A percentile compares a stretch with the other conserved stretches of the same genome.
Conservation (phyloP, 139 green algal genomes). For the Zygnema cylindricum region DNA sequence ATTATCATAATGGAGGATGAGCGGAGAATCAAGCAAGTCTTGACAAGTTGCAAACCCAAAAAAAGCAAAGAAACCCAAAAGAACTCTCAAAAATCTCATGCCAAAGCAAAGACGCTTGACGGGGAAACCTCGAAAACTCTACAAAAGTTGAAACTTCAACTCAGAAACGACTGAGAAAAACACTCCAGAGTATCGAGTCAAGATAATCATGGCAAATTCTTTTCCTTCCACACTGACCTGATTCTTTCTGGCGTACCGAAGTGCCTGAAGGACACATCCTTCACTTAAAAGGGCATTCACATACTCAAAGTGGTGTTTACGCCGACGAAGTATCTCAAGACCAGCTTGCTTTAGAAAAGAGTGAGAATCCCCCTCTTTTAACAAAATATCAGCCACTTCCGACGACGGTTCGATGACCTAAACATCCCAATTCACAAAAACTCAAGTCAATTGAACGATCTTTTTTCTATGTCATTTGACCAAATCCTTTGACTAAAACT, state of each 20-base stretch:
- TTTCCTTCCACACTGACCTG: too few relatives aligned
- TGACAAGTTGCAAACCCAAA: too few relatives aligned
- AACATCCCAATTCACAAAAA: not conserved
- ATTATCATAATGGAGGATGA: too few relatives aligned
- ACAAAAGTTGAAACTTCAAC: too few relatives aligned
- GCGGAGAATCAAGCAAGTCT: too few relatives aligned
- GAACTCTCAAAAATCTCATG: too few relatives aligned
- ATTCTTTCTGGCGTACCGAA: constrained; percentile 28
- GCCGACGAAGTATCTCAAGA: constrained; percentile 8
- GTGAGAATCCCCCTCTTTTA: not conserved
- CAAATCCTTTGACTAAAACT: not conserved
- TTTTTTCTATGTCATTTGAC: not conserved
- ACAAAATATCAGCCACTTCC: constrained; percentile 15
- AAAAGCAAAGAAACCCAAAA: too few relatives aligned
- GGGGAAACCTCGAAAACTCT: too few relatives aligned
- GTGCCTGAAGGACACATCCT: not conserved
- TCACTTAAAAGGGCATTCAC: not conserved
- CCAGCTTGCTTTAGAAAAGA: not conserved
- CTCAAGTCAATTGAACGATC: not conserved
- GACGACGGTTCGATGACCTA: constrained; percentile 38
- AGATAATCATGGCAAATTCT: too few relatives aligned
- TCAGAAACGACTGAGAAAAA: too few relatives aligned
- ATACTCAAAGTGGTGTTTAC: constrained; percentile 32
- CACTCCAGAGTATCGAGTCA: too few relatives aligned
- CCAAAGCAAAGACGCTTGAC: too few relatives aligned